Conservation (phyloP, 1,284 basidiomycete genomes). For the Ceratobasidium sp. region DNA sequence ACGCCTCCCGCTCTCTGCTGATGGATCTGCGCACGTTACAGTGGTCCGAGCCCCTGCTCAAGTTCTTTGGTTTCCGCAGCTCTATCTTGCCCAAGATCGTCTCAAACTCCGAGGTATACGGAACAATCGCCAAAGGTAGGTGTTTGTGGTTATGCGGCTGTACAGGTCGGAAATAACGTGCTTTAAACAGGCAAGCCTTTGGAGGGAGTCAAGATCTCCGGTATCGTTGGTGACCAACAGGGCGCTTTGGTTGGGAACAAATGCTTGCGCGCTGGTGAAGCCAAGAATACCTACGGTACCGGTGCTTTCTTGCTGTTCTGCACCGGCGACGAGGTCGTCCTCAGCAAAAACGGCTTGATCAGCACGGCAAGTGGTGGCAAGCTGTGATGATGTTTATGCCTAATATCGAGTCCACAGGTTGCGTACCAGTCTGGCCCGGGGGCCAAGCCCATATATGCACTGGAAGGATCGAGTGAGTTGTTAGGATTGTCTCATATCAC, state of each 20-base stretch:
- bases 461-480: conserved; percentile 87
- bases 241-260: conserved; percentile 97
- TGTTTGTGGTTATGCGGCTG: background rate
- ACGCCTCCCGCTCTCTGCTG: conserved; percentile 94
- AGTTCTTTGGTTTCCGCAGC: conserved; percentile 84
- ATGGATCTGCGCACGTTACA: conserved; percentile 81
- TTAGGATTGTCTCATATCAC: background rate
- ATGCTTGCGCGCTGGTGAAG: conserved; percentile 82
- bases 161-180: background rate
- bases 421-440: conserved; percentile 90
- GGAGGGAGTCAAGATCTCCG: conserved; percentile 82
- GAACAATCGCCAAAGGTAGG: conserved; percentile 62
- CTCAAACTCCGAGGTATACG: conserved; percentile 92
- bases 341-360: conserved; percentile 85
- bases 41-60: conserved; percentile 84
- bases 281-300: conserved; percentile 95
- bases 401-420: conserved; percentile 58
- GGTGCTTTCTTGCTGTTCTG: conserved; percentile 95
- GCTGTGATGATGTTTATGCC: conserved; percentile 38
- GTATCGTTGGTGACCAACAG: conserved; percentile 96
- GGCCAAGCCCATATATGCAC: conserved; percentile 84
- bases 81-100: conserved; percentile 87
- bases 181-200: conserved; percentile 61
- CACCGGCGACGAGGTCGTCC: conserved; percentile 86
- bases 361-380: conserved; percentile 68